Evolutionary conservation across 208 protist species (phyloP).

Genomic region (Acanthamoeba lenticulata): DNA sequence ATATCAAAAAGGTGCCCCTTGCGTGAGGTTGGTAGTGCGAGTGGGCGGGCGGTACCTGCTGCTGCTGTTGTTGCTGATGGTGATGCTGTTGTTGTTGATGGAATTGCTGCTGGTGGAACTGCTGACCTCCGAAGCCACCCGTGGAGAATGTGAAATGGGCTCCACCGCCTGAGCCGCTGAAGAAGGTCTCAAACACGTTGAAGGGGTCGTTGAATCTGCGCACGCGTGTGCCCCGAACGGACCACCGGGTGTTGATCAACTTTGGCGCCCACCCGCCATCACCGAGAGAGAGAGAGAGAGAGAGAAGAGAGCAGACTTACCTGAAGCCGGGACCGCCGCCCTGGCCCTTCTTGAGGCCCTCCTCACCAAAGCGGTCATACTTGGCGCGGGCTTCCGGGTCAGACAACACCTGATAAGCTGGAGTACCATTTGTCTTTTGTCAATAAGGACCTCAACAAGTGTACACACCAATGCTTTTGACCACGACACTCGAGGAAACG

Average conservation of each 20-base stretch:
- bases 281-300: neutral
- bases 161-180: neutral
- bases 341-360: slow-evolving; percentile 84
- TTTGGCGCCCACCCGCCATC: too few relatives aligned
- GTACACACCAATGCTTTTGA: too few relatives aligned
- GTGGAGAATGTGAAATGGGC: slow-evolving; percentile 16
- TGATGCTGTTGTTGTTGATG: neutral
- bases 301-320: neutral
- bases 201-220: slow-evolving; percentile 54
- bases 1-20: neutral
- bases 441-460: too few relatives aligned
- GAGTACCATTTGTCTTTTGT: neutral
- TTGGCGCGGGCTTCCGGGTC: slow-evolving; percentile 79
- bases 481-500: neutral
- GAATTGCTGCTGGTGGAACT: neutral
- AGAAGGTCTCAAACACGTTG: slow-evolving; percentile 62
- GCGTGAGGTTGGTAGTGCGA: too few relatives aligned
- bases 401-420: slow-evolving; percentile 86
- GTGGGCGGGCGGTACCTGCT: neutral
- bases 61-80: neutral
- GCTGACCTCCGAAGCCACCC: neutral
- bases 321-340: slow-evolving; percentile 74
- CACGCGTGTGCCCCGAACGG: neutral
- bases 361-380: slow-evolving; percentile 86
- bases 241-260: too few relatives aligned